These are phyloP conservation scores for Nidula niveotomentosa DNA, from an alignment of 1,284 basidiomycete species.

Conservation along the genomic window DNA sequence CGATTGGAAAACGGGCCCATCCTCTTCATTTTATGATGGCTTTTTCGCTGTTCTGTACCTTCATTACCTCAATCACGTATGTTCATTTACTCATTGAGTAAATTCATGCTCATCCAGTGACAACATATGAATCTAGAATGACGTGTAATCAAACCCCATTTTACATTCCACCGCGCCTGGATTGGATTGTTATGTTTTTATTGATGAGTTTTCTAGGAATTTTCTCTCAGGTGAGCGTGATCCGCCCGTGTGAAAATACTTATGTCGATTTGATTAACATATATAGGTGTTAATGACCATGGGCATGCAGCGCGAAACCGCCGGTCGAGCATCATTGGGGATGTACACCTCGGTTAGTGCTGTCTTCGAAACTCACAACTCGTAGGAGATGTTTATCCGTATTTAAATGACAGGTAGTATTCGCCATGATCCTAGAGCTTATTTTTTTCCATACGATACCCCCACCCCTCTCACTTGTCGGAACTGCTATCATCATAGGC, in stretches of 20 bases:
- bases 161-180: conserved; percentile 44
- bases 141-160: conserved; percentile 34
- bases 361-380: neutral
- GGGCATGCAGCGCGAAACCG: conserved; percentile 61
- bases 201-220: conserved; percentile 60
- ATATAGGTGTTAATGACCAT: conserved; percentile 47
- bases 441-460: conserved; percentile 51
- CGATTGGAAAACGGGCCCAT: conserved; percentile 73
- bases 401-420: conserved; percentile 42
- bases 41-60: conserved; percentile 58
- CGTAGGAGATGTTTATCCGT: neutral
- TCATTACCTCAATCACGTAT: conserved; percentile 54
- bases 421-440: conserved; percentile 49
- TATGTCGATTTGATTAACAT: neutral
- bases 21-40: conserved; percentile 69
- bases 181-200: conserved; percentile 42
- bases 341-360: conserved; percentile 48
- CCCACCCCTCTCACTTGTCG: conserved; percentile 44
- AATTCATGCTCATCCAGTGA: neutral
- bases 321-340: conserved; percentile 53
- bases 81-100: conserved; percentile 9
- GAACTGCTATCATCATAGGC: conserved; percentile 50
- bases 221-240: conserved; percentile 44
- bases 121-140: conserved; percentile 32
- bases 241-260: neutral